Conservation (phyloP, 352 stramenopile genomes). For the Pythium rhizo-oryzae region DNA sequence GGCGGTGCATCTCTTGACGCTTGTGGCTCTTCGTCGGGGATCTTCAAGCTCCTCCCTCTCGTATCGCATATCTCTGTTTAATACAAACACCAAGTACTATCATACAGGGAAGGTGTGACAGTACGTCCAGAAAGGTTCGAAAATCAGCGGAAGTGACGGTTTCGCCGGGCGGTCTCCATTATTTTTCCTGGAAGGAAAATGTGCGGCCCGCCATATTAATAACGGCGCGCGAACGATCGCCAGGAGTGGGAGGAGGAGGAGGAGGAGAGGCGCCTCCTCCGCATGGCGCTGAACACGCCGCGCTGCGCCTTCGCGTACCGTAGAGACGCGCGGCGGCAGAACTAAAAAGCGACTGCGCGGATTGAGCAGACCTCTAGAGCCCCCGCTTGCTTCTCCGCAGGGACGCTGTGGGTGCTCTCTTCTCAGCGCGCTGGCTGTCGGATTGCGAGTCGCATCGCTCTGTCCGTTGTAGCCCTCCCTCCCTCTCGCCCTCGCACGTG, state of each 20-base stretch:
- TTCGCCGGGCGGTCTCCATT: not conserved
- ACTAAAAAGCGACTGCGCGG: not conserved
- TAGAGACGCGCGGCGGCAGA: not conserved
- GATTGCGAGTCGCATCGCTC: not conserved
- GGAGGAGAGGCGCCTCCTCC: too few relatives aligned
- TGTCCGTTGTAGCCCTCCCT: not conserved
- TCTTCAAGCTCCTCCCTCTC: not conserved
- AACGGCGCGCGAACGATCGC: conserved; percentile 2
- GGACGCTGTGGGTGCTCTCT: too few relatives aligned
- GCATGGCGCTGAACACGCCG: too few relatives aligned
- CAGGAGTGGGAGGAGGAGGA: not conserved
- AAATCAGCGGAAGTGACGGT: conserved; percentile 8
- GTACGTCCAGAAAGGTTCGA: not conserved
- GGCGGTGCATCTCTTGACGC: conserved; percentile 3
- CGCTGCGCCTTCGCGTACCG: not conserved
- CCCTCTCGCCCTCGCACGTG: too few relatives aligned
- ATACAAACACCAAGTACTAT: conserved; percentile 14
- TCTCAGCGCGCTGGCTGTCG: not conserved
- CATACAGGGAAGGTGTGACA: not conserved
- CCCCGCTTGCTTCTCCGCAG: too few relatives aligned
- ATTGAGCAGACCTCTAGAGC: too few relatives aligned
- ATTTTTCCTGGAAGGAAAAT: conserved; percentile 18
- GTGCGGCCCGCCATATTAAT: not conserved
- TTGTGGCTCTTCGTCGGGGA: not conserved
- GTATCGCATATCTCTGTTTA: not conserved